Evolutionary conservation across 2,329 filamentous ascomycete species (phyloP), one percentile per base, ranked within the genome.

Genomic region (Blastomyces silverae): DNA sequence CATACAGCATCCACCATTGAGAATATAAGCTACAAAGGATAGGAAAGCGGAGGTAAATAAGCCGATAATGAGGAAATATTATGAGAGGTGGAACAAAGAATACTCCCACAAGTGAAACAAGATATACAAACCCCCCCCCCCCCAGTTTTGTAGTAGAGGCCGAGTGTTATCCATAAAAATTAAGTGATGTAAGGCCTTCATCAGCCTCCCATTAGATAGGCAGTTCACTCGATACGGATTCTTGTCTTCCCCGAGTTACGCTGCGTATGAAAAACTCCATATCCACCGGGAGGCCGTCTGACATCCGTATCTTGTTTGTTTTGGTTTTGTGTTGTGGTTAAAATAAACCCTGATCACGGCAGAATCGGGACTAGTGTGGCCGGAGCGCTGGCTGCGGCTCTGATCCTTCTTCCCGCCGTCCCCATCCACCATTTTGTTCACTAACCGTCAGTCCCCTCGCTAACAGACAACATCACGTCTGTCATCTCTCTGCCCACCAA

Each of bases 291-390:
- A 2, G 17, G n/a, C 57, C 17, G 25, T 37, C 53, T n/a, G 39
- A 61, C 56, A 31, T 31, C 11, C 6, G 1, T 13, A 13, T 6
- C 3, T 48, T 52, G 52, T 63, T 52, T 56, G 53, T 34, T 57
- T 63, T 57, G 56, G 22, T 52, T 58, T 63, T 17, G 42, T 48
- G 48, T 55, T 42, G 61, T 46, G 34, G 63, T 64, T 58, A 55
- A 62, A 64, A 64, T 64, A 64, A 64, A 61, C 63, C 59, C 44
- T 61, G 50, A 48, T 4, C 46, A 17, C 4, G 1, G 53, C 52
- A 42, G 48, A 57, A 63, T 63, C 62, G 42, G 53, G 62, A n/a
- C 52, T 63, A 63, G 62, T 42, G 52, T n/a, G n/a, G 20, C 50
- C 34, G 46, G 20, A 15, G 17, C 13, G 42, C 44, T 52, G 42